phyloP scores from a whole-genome alignment of 106 monocot species.

The Hemerocallis citrina region DNA sequence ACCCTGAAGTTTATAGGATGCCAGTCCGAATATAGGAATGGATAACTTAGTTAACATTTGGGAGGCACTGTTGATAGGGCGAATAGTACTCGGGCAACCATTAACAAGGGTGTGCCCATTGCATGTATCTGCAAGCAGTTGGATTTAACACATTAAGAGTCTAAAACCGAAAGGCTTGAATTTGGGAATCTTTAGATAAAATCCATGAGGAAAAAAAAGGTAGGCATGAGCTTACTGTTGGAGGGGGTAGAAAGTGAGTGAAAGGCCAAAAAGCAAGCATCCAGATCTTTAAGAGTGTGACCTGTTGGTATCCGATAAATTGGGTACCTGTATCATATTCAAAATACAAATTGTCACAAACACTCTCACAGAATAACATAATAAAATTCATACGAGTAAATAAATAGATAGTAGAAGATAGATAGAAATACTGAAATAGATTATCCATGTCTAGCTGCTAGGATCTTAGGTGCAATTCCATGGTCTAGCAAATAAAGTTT shows the following conservation, averaged over 20 bases:
- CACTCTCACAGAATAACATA: background rate
- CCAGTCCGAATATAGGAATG: slow-evolving; percentile 69
- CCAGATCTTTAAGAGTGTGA: slow-evolving; percentile 77
- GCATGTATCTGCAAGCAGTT: slow-evolving; percentile 23
- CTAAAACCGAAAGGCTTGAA: background rate
- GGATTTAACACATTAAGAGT: background rate
- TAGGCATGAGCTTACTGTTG: slow-evolving; percentile 25
- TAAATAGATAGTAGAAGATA: too few species aligned
- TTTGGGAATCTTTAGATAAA: background rate
- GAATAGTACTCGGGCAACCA: slow-evolving; percentile 8
- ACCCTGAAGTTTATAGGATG: slow-evolving; percentile 79
- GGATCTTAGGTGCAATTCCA: too few species aligned
- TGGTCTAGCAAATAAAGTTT: too few species aligned
- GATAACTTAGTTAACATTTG: slow-evolving; percentile 33
- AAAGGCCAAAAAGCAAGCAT: slow-evolving; percentile 87
- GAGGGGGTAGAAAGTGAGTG: slow-evolving; percentile 49
- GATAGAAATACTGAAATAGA: background rate
- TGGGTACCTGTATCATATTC: slow-evolving; percentile 61
- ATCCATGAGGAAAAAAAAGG: background rate
- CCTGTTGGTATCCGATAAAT: slow-evolving; percentile 97
- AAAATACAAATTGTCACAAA: background rate
- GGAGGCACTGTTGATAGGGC: background rate
- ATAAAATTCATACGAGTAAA: background rate
- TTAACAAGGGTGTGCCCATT: slow-evolving; percentile 15
- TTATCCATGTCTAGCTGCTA: background rate